Conservation (phyloP, 176 grass and related monocot species). For the Pontederia crassipes region DNA sequence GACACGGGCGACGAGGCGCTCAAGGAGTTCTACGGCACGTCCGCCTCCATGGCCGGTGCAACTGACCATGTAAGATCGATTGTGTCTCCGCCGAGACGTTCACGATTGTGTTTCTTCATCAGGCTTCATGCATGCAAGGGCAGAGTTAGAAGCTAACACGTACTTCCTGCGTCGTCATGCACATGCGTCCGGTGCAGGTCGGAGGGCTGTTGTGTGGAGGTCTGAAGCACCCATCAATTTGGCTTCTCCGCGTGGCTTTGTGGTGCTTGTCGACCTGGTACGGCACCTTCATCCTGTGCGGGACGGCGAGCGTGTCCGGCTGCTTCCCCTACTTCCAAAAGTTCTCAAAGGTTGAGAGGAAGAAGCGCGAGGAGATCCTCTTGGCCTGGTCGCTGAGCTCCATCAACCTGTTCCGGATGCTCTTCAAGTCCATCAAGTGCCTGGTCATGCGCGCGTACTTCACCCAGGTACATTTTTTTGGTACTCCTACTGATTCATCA, state of each 20-base stretch:
- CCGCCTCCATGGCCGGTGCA: constrained; percentile 30
- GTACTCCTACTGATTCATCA: not conserved
- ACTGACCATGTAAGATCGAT: constrained; percentile 24
- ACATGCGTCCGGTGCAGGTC: not conserved
- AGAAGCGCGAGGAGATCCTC: constrained; percentile 12
- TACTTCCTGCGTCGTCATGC: not conserved
- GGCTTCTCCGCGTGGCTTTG: not conserved
- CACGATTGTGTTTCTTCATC: not conserved
- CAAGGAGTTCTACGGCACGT: constrained; percentile 21
- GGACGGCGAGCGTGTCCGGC: constrained; percentile 6
- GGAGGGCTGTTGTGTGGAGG: constrained; percentile 1
- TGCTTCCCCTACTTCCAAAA: constrained; percentile 16
- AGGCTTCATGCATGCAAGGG: not conserved
- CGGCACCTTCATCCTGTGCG: constrained; percentile 17
- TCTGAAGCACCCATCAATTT: not conserved
- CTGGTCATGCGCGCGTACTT: not conserved
- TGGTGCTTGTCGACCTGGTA: constrained; percentile 24
- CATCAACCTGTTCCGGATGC: not conserved
- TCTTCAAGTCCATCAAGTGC: constrained; percentile 12
- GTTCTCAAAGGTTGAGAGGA: not conserved
- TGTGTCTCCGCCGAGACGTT: not conserved
- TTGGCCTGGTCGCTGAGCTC: constrained; percentile 8
- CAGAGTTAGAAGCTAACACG: not conserved
- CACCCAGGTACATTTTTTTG: constrained; percentile 3
- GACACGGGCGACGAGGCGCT: not conserved